Percentiles rank a stretch among this genome's conserved stretches.
Conservation (phyloP, 208 protist genomes). For the Crithidia brevicula region DNA sequence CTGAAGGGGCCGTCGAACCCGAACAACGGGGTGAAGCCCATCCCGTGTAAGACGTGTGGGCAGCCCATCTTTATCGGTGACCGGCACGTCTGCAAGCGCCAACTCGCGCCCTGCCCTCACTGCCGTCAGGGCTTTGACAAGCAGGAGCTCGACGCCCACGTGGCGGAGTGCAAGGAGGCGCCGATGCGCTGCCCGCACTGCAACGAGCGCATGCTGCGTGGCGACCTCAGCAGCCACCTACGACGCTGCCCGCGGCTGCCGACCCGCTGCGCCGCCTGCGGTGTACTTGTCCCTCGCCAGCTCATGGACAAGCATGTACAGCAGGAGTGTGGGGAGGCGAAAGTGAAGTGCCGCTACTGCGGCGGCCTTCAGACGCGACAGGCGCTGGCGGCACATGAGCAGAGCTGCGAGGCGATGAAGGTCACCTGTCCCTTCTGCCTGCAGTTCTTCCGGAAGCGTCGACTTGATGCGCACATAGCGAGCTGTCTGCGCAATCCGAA, state of each 20-base stretch:
- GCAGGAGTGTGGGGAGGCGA: slow-evolving; percentile 55
- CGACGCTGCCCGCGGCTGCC: slow-evolving; percentile 61
- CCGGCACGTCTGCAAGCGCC: slow-evolving; percentile 71
- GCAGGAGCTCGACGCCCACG: slow-evolving; percentile 65
- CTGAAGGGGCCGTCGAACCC: slow-evolving; percentile 49
- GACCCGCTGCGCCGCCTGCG: slow-evolving; percentile 64
- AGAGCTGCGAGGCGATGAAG: slow-evolving; percentile 66
- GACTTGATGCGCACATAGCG: slow-evolving; percentile 45
- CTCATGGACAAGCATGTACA: slow-evolving; percentile 62
- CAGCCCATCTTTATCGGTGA: slow-evolving; percentile 73
- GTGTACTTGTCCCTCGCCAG: slow-evolving; percentile 50
- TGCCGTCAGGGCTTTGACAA: slow-evolving; percentile 76
- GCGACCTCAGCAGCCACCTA: slow-evolving; percentile 52
- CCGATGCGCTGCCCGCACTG: slow-evolving; percentile 74
- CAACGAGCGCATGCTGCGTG: slow-evolving; percentile 67
- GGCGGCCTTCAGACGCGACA: slow-evolving; percentile 42
- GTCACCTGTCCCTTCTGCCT: slow-evolving; percentile 65
- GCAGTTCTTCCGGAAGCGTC: slow-evolving; percentile 52
- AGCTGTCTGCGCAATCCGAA: slow-evolving; percentile 63
- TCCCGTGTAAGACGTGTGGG: slow-evolving; percentile 70
- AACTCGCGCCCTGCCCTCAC: slow-evolving; percentile 65
- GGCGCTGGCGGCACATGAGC: slow-evolving; percentile 58
- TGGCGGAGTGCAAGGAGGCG: slow-evolving; percentile 70
- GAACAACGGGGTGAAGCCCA: slow-evolving; percentile 42
- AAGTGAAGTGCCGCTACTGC: slow-evolving; percentile 81